These are phyloP conservation scores for Anisodus tanguticus DNA, from an alignment of 257 asterid species.

Conservation along the genomic window DNA sequence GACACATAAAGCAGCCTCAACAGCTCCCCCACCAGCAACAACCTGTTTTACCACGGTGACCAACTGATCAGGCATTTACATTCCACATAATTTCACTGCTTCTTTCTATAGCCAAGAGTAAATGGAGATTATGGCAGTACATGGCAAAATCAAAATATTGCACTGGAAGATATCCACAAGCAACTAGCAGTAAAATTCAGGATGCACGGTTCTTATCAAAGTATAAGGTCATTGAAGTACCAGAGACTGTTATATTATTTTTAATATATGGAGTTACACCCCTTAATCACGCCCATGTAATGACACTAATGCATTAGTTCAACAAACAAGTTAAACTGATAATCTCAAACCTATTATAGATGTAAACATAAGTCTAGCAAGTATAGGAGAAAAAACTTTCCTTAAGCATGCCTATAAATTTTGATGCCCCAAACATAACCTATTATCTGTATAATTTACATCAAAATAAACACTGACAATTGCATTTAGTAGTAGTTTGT, in stretches of 20 bases:
- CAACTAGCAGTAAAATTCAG: background rate
- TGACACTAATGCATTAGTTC: background rate
- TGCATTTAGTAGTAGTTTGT: background rate
- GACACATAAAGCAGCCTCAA: slow-evolving; percentile 90
- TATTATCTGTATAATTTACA: background rate
- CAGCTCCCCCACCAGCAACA: slow-evolving; percentile 99
- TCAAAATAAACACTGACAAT: background rate
- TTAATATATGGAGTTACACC: background rate
- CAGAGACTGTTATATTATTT: background rate
- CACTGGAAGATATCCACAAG: background rate
- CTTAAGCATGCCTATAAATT: background rate
- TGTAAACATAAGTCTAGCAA: background rate
- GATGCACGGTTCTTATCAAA: background rate
- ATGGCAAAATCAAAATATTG: background rate
- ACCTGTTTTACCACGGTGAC: slow-evolving; percentile 53
- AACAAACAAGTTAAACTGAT: slow-evolving; percentile 11
- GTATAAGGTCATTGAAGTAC: slow-evolving; percentile 1
- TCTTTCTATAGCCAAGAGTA: background rate
- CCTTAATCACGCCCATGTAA: background rate
- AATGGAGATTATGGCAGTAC: slow-evolving; percentile 4
- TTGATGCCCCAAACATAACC: background rate
- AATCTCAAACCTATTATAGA: background rate
- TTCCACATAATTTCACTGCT: background rate
- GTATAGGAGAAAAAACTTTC: background rate
- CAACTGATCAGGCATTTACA: slow-evolving; percentile 28